Evolutionary conservation across 2,329 filamentous ascomycete species (phyloP).

Genomic region (Coleophoma cylindrospora): DNA sequence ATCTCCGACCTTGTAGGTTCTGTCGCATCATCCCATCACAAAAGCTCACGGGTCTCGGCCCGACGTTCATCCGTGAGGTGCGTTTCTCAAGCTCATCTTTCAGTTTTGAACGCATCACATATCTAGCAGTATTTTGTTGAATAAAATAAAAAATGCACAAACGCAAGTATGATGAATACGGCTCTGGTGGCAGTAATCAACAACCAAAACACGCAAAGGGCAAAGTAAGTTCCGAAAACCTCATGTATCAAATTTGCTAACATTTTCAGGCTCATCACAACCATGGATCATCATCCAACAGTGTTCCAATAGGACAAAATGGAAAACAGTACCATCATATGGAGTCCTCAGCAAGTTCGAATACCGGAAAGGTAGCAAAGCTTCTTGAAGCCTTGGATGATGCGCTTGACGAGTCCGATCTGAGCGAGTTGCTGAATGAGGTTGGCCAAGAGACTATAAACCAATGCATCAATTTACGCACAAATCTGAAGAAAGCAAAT

Average conservation of each 20-base stretch:
- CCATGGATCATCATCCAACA: too few relatives aligned
- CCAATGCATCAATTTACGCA: conserved; percentile 15
- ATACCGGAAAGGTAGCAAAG: conserved; percentile 12
- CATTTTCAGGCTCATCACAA: too few relatives aligned
- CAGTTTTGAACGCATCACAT: too few relatives aligned
- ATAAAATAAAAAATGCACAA: conserved; percentile 1
- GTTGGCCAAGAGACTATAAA: conserved; percentile 14
- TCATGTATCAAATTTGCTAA: background rate
- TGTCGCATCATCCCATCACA: too few relatives aligned
- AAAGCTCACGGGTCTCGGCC: background rate
- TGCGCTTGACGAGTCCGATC: conserved; percentile 12
- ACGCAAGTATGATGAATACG: background rate
- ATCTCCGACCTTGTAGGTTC: background rate
- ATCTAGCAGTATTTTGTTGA: background rate
- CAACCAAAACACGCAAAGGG: background rate
- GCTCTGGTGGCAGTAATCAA: background rate
- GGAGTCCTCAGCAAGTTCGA: too few relatives aligned
- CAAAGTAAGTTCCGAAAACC: background rate
- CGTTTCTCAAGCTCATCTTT: background rate
- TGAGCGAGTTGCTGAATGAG: conserved; percentile 7
- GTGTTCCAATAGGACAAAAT: too few relatives aligned
- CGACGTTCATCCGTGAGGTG: background rate
- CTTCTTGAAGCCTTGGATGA: conserved; percentile 21
- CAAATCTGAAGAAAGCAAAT: conserved; percentile 5
- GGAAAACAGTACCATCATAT: too few relatives aligned